Percentiles rank a stretch among this genome's conserved stretches.
Evolutionary conservation across 2,329 filamentous ascomycete genomes (phyloP).

Genomic region (Colletotrichum paranaense): DNA sequence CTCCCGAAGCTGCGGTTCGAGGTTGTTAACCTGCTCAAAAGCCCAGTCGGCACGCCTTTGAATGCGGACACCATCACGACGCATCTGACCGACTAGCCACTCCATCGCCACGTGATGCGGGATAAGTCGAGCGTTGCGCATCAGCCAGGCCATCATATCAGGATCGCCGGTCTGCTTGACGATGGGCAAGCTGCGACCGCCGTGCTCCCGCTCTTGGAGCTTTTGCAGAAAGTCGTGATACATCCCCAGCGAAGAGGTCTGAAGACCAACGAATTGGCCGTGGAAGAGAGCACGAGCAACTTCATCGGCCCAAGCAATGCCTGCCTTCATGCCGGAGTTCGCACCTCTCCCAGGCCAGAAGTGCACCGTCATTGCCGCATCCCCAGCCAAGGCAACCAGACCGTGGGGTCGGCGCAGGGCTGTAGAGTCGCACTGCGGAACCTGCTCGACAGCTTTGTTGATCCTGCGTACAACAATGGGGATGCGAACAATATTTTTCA

Average conservation of each 20-base stretch:
- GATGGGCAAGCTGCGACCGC: conserved; percentile 48
- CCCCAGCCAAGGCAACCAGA: conserved; percentile 47
- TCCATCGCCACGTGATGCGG: conserved; percentile 47
- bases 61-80: conserved; percentile 45
- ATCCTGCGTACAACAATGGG: conserved; percentile 49
- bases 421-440: conserved; percentile 41
- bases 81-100: conserved; percentile 47
- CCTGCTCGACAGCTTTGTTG: conserved; percentile 42
- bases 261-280: conserved; percentile 45
- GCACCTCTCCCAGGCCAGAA: conserved; percentile 50
- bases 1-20: conserved; percentile 45
- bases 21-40: conserved; percentile 43
- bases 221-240: conserved; percentile 49
- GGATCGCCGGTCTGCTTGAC: conserved; percentile 47
- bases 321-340: conserved; percentile 50
- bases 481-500: conserved; percentile 49
- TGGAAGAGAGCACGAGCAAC: conserved; percentile 45
- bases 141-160: conserved; percentile 46
- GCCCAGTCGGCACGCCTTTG: conserved; percentile 45
- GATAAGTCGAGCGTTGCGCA: conserved; percentile 43
- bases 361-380: conserved; percentile 50
- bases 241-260: conserved; percentile 42
- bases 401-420: conserved; percentile 43
- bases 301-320: conserved; percentile 48
- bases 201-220: conserved; percentile 47